Evolutionary conservation across 2,329 filamentous ascomycete genomes (phyloP).

Genomic region (Xylaria multiplex): DNA sequence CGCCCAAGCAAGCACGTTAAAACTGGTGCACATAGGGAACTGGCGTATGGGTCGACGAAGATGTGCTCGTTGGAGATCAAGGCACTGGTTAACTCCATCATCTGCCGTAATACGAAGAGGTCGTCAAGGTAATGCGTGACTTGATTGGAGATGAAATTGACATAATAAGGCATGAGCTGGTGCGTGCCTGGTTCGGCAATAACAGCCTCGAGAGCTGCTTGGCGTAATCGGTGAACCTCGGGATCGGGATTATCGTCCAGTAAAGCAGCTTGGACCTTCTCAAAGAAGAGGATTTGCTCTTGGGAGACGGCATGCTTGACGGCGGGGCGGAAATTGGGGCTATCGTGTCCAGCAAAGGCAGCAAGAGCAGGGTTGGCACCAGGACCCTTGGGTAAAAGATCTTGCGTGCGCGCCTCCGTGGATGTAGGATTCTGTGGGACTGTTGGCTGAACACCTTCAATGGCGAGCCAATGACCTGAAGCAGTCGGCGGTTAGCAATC

Average conservation of each 20-base stretch:
- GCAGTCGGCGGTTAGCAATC: conserved; percentile 23
- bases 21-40: conserved; percentile 80
- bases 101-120: conserved; percentile 86
- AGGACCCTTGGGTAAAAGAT: conserved; percentile 88
- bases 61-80: conserved; percentile 85
- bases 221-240: conserved; percentile 74
- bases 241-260: conserved; percentile 89
- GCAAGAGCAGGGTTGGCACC: conserved; percentile 87
- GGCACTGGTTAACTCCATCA: conserved; percentile 89
- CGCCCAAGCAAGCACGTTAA: conserved; percentile 91
- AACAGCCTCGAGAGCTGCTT: conserved; percentile 85
- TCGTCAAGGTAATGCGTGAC: conserved; percentile 94
- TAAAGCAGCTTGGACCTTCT: conserved; percentile 90
- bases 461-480: conserved; percentile 92
- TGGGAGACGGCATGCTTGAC: conserved; percentile 97
- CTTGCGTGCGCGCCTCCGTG: conserved; percentile 82
- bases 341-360: conserved; percentile 84
- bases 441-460: conserved; percentile 95
- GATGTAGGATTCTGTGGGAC: conserved; percentile 96
- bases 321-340: conserved; percentile 83
- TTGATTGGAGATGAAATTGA: conserved; percentile 94
- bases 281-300: conserved; percentile 95
- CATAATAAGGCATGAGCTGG: conserved; percentile 95
- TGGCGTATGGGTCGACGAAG: conserved; percentile 72
- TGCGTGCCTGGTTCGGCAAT: conserved; percentile 91